Evolutionary conservation across 768 basidiomycete species (phyloP).

Genomic region (Auriculariales sp.): DNA sequence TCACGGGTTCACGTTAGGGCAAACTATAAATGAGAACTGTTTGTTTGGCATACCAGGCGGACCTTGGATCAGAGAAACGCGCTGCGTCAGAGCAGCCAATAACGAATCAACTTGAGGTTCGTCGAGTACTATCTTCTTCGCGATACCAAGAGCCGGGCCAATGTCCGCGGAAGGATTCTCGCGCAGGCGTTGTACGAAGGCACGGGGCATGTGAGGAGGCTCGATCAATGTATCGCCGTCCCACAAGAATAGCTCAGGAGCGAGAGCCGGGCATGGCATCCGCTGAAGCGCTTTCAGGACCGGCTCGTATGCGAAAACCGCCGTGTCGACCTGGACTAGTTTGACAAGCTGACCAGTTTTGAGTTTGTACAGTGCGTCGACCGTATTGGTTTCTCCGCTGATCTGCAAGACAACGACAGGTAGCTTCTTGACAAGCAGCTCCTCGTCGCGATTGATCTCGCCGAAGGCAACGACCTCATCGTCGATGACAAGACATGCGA

Average conservation of each 20-base stretch:
- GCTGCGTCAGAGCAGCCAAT: slow-evolving; percentile 38
- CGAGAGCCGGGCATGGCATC: slow-evolving; percentile 29
- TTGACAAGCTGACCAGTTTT: slow-evolving; percentile 22
- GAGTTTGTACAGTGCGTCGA: slow-evolving; percentile 24
- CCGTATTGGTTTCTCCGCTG: slow-evolving; percentile 22
- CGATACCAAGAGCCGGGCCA: neutral
- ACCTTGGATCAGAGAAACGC: slow-evolving; percentile 50
- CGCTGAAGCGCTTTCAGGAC: slow-evolving; percentile 40
- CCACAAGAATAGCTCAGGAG: slow-evolving; percentile 42
- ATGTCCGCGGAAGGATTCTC: no score
- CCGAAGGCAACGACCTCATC: slow-evolving; percentile 36
- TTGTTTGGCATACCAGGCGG: slow-evolving; percentile 46
- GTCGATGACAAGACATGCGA: slow-evolving; percentile 37
- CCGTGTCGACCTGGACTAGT: slow-evolving; percentile 44
- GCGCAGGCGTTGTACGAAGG: no score
- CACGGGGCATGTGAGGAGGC: no score
- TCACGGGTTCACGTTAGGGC: neutral
- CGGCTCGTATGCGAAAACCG: slow-evolving; percentile 49
- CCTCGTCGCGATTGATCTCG: slow-evolving; percentile 38
- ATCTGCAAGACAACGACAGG: slow-evolving; percentile 42
- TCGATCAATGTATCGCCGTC: no score
- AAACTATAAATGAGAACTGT: neutral
- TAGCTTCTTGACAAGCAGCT: slow-evolving; percentile 28
- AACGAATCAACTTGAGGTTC: slow-evolving; percentile 30
- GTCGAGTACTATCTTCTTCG: slow-evolving; percentile 31